phyloP scores from a whole-genome alignment of 805 yeast genomes.

The Starmerella sirachaensis region DNA sequence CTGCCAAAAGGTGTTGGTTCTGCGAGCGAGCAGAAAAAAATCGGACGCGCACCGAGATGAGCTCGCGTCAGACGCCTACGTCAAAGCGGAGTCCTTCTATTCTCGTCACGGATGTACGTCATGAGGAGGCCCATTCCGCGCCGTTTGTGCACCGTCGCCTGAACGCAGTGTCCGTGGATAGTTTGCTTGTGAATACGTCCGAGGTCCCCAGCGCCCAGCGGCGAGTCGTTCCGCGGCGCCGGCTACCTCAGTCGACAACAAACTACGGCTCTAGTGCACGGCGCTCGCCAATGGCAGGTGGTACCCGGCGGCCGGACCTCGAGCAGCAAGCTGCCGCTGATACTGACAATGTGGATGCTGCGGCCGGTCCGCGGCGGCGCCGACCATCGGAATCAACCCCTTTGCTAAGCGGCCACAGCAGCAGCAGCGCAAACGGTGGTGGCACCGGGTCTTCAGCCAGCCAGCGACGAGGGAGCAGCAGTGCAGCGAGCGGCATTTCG shows the following conservation, averaged over 20 bases:
- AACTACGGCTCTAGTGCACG: conserved; percentile 10
- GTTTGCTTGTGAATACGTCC: conserved; percentile 61
- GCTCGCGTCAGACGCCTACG: conserved; percentile 37
- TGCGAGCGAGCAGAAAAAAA: no score
- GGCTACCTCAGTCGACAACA: conserved; percentile 3
- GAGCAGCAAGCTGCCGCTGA: not conserved
- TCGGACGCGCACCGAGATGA: conserved; percentile 1
- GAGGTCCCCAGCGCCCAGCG: conserved; percentile 79
- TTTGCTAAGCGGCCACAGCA: conserved; percentile 1
- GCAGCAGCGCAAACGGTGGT: not conserved
- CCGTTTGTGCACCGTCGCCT: conserved; percentile 49
- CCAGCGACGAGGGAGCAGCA: not conserved
- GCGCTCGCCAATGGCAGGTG: conserved; percentile 15
- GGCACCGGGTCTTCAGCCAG: not conserved
- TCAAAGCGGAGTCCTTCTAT: conserved; percentile 89
- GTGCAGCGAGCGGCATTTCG: not conserved
- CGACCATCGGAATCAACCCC: conserved; percentile 6
- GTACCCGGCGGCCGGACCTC: conserved; percentile 4
- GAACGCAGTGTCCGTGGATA: conserved; percentile 71
- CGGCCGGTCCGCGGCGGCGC: not conserved
- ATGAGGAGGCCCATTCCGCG: conserved; percentile 30
- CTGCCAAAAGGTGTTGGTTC: no score
- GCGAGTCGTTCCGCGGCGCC: conserved; percentile 23
- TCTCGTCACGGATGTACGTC: conserved; percentile 78
- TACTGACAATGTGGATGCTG: not conserved